Evolutionary conservation across 306 rosid genomes (phyloP).

Genomic region (Gastrolobium bilobum): DNA sequence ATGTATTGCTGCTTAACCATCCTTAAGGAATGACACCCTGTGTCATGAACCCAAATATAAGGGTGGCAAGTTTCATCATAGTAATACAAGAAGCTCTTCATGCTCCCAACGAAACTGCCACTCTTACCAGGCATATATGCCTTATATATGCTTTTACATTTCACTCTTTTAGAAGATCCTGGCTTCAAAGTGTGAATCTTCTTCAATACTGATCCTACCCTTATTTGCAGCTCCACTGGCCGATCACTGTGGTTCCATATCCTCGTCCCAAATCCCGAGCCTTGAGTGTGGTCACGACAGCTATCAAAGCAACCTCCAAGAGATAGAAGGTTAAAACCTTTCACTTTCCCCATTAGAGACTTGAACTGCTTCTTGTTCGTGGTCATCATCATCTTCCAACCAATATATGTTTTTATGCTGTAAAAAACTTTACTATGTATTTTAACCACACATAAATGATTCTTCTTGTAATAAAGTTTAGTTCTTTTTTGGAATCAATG

Average conservation of each 20-base stretch:
- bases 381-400: conserved; percentile 31
- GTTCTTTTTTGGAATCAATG: conserved; percentile 28
- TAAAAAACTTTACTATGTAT: conserved; percentile 22
- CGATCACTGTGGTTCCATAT: conserved; percentile 91
- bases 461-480: conserved; percentile 15
- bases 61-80: conserved; percentile 94
- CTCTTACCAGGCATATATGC: conserved; percentile 74
- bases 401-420: conserved; percentile 31
- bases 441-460: not conserved
- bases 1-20: conserved; percentile 93
- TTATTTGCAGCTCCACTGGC: conserved; percentile 91
- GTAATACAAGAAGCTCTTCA: conserved; percentile 83
- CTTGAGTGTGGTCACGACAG: conserved; percentile 71
- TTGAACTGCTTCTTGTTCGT: conserved; percentile 48
- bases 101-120: conserved; percentile 50
- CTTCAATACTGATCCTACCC: conserved; percentile 92
- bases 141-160: conserved; percentile 86
- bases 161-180: conserved; percentile 85
- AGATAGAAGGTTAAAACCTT: conserved; percentile 56
- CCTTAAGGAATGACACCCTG: conserved; percentile 75
- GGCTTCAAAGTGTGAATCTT: conserved; percentile 84
- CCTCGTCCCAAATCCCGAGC: conserved; percentile 82
- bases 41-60: conserved; percentile 88
- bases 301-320: conserved; percentile 84
- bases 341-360: conserved; percentile 59